phyloP scores from a whole-genome alignment of 2,329 filamentous ascomycete species.

The Xylariaceae sp. region DNA sequence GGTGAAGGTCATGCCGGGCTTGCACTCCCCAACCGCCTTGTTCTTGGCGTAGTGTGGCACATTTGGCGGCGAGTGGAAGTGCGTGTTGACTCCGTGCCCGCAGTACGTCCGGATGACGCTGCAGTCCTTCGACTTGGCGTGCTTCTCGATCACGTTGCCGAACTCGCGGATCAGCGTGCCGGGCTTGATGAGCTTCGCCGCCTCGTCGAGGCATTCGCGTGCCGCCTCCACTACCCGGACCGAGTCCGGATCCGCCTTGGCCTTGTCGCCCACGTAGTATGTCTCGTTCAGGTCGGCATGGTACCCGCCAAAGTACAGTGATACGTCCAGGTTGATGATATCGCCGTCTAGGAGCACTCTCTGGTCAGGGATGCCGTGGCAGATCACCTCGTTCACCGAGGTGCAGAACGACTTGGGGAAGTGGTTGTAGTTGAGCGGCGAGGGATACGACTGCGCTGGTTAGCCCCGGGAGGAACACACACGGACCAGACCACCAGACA shows the following conservation, averaged over 20 bases:
- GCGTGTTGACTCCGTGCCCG: slow-evolving; percentile 86
- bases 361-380: slow-evolving; percentile 95
- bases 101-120: slow-evolving; percentile 94
- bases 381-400: slow-evolving; percentile 94
- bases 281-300: slow-evolving; percentile 98
- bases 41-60: slow-evolving; percentile 98
- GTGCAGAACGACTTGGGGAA: slow-evolving; percentile 99
- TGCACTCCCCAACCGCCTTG: slow-evolving; percentile 89
- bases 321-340: slow-evolving; percentile 95
- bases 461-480: background rate
- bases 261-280: slow-evolving; percentile 91
- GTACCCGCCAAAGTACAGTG: slow-evolving; percentile 88
- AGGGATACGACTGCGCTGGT: slow-evolving; percentile 71
- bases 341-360: slow-evolving; percentile 83
- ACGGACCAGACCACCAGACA: background rate
- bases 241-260: slow-evolving; percentile 73
- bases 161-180: slow-evolving; percentile 89
- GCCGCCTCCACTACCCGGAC: slow-evolving; percentile 88
- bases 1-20: slow-evolving; percentile 96
- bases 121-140: slow-evolving; percentile 77
- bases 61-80: slow-evolving; percentile 91
- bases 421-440: slow-evolving; percentile 87
- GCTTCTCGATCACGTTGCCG: slow-evolving; percentile 91
- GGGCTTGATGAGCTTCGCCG: slow-evolving; percentile 88
- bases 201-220: slow-evolving; percentile 80